Conservation (phyloP, 108 stramenopile species). For the Nannochloropsis oceanica region DNA sequence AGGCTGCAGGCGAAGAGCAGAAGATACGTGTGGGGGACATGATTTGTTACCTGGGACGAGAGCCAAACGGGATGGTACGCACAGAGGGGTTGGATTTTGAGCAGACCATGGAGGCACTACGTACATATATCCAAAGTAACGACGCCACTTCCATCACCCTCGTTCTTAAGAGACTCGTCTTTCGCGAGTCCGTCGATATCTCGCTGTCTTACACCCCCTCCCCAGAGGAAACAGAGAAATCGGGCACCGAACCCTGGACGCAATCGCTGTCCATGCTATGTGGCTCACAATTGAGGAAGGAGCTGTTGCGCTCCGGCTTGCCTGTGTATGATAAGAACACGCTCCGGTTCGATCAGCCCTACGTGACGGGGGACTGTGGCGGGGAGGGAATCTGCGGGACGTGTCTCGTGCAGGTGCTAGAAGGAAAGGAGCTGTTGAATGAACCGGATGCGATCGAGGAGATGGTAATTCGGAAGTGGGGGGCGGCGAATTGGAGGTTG, state of each 20-base stretch:
- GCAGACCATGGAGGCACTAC: slow-evolving; percentile 10
- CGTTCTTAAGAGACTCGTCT: slow-evolving; percentile 20
- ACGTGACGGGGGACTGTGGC: slow-evolving; percentile 30
- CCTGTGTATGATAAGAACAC: slow-evolving; percentile 25
- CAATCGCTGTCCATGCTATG: background rate
- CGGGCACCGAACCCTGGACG: background rate
- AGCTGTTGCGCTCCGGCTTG: slow-evolving; percentile 20
- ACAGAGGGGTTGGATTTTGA: slow-evolving; percentile 27
- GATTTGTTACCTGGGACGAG: slow-evolving; percentile 16
- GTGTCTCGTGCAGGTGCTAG: slow-evolving; percentile 22
- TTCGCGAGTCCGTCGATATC: slow-evolving; percentile 13
- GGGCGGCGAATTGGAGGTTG: slow-evolving; percentile 18
- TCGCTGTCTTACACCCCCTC: background rate
- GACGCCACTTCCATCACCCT: slow-evolving; percentile 8
- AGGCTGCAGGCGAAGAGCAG: slow-evolving; percentile 8
- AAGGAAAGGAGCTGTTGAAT: slow-evolving; percentile 16
- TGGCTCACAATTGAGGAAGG: slow-evolving; percentile 23
- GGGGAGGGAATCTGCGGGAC: slow-evolving; percentile 31
- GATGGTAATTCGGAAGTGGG: slow-evolving; percentile 14
- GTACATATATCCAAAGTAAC: background rate
- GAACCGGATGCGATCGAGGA: slow-evolving; percentile 5
- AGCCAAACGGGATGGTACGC: slow-evolving; percentile 17
- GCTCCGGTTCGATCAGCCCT: slow-evolving; percentile 27
- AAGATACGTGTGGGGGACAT: slow-evolving; percentile 12
- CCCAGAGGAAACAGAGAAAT: background rate